phyloP scores from a whole-genome alignment of 306 rosid species.

The cucumber (Cucumis sativus) region Cucumber_9930_V3 NC_026660.2:22857001-22857500 shows the following conservation, averaged over 20 bases:
- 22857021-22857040: slow-evolving; percentile 56
- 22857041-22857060: slow-evolving; percentile 98
- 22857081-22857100: slow-evolving; percentile 7
- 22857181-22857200: slow-evolving; percentile 87
- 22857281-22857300: slow-evolving; percentile 31
- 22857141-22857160: slow-evolving; percentile 82
- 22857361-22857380: background rate
- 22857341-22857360: slow-evolving; percentile 38
- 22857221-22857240: slow-evolving; percentile 79
- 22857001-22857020: slow-evolving; percentile 29
- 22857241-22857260: slow-evolving; percentile 80
- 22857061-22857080: slow-evolving; percentile 10
- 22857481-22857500: background rate
- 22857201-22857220: slow-evolving; percentile 84
- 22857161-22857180: slow-evolving; percentile 50
- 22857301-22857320: slow-evolving; percentile 36
- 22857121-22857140: slow-evolving; percentile 58
- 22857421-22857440: background rate
- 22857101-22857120: slow-evolving; percentile 11
- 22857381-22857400: background rate
- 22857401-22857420: background rate
- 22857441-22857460: background rate
- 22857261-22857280: slow-evolving; percentile 76
- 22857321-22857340: slow-evolving; percentile 28
- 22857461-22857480: background rate